phyloP scores from a whole-genome alignment of 139 green algal species.

The Helicosporidium sp. region DNA sequence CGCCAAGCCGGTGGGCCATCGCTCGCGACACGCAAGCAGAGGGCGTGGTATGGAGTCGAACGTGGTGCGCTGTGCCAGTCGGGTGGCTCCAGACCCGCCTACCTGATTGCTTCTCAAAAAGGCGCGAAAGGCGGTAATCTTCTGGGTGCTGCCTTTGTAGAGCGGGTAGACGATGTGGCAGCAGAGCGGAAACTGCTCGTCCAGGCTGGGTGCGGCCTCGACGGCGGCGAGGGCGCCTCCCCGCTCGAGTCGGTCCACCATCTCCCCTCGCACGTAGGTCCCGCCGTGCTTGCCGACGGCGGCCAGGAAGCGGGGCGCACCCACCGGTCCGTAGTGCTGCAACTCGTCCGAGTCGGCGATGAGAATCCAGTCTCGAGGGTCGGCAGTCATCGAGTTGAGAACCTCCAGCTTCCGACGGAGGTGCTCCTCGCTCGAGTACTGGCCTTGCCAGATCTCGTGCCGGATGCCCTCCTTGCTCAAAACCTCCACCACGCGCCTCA shows the following conservation, averaged over 20 bases:
- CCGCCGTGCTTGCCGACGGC: background rate
- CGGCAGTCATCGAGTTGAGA: background rate
- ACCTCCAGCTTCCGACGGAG: slow-evolving; percentile 2
- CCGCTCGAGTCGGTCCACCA: background rate
- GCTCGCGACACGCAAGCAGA: no score
- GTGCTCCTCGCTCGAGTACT: slow-evolving; percentile 5
- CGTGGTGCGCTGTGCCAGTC: no score
- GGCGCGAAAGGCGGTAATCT: background rate
- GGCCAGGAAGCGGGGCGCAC: background rate
- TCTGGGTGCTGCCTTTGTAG: background rate
- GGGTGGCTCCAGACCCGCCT: no score
- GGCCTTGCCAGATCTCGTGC: background rate
- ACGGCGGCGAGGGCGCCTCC: background rate
- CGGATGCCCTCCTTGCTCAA: background rate
- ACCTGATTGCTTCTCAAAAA: no score
- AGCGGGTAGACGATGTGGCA: background rate
- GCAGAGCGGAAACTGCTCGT: slow-evolving; percentile 1
- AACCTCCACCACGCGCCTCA: background rate
- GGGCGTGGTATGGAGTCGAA: no score
- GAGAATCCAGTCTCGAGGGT: slow-evolving; percentile 3
- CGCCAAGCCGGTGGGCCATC: no score
- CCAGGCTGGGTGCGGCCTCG: background rate
- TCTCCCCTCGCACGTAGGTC: background rate
- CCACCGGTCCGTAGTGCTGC: slow-evolving; percentile 1
- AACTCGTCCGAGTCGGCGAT: slow-evolving; percentile 8